Evolutionary conservation across 2,329 filamentous ascomycete species (phyloP), one percentile per base, ranked within the genome.

Genomic region (Sporothrix phasma): DNA sequence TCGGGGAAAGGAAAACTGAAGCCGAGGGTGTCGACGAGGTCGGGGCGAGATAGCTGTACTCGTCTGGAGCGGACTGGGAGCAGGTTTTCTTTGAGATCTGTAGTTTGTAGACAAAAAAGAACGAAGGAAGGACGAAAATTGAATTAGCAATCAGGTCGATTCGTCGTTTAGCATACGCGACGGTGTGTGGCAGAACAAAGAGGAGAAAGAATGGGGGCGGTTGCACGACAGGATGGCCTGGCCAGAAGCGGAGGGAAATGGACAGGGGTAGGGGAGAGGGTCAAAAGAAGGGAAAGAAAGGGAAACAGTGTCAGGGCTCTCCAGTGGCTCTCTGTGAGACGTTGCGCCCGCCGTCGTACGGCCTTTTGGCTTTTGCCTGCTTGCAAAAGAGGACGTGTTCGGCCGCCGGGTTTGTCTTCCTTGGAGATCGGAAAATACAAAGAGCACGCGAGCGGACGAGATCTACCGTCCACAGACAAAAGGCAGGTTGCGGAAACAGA

Each of bases 11-110:
- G 69, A 63, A 76, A 76, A 54, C 70, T 71, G 37, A 74, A 71
- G 63, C 73, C 63, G 71, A 74, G 66, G 77, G 76, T 68, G 75
- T 79, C 61, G 77, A 72, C 69, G 72, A 78, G 2, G 76, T 72
- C 61, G 78, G 75, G 76, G 75, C 70, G 77, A 79, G 58, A 76
- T 72, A 63, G 76, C 74, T 64, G 73, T 75, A 68, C 70, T 77
- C 64, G 77, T 76, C 65, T 78, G 76, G 56, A 83, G 74, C 68
- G 81, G 81, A 69, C 80, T 83, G 51, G 80, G 79, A 66, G 77
- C 74, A 64, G 76, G 72, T 71, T 76, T 79, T 71, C 78, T 76
- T 69, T 74, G 76, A 62, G 77, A 80, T 78, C 81, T 84, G 70
- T 61, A 47, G 29, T 45, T 26, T 29, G 54, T 37, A 37, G 26